Evolutionary conservation across 306 rosid species (phyloP).

Genomic region (Malus orientalis): DNA sequence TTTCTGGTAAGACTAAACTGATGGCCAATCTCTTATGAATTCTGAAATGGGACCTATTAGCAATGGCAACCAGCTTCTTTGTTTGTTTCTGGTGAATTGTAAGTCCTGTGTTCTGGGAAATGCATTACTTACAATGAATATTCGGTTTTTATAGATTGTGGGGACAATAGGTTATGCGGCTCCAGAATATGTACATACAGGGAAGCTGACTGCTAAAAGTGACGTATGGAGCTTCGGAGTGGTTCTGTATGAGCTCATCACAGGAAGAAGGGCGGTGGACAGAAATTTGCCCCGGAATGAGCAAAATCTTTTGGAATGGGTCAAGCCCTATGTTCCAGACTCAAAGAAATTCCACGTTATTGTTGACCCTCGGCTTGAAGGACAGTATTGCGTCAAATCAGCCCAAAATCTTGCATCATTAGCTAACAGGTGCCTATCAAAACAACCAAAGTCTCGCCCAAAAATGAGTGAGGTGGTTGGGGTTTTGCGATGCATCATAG

Average conservation of each 20-base stretch:
- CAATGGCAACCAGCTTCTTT: neutral
- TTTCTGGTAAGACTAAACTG: neutral
- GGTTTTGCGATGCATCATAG: slow-evolving; percentile 52
- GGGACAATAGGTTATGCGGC: slow-evolving; percentile 97
- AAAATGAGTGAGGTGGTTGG: slow-evolving; percentile 92
- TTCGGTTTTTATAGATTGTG: slow-evolving; percentile 58
- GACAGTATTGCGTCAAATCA: slow-evolving; percentile 56
- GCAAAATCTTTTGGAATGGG: slow-evolving; percentile 96
- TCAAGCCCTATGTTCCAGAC: slow-evolving; percentile 70
- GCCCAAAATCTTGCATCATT: slow-evolving; percentile 73
- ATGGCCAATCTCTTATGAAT: neutral
- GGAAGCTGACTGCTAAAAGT: slow-evolving; percentile 83
- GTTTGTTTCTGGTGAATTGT: neutral
- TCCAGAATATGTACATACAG: slow-evolving; percentile 92
- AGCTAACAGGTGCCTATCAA: slow-evolving; percentile 82
- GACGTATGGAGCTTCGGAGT: slow-evolving; percentile 98
- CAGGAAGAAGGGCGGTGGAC: slow-evolving; percentile 92
- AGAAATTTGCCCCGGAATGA: slow-evolving; percentile 83
- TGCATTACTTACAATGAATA: slow-evolving; percentile 14
- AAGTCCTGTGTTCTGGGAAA: slow-evolving; percentile 4
- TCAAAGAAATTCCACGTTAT: slow-evolving; percentile 66
- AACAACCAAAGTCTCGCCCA: slow-evolving; percentile 85
- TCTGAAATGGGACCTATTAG: neutral
- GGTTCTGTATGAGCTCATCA: slow-evolving; percentile 87
- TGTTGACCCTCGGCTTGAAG: slow-evolving; percentile 77